Percentiles rank a stretch among this genome's conserved stretches.
Evolutionary conservation across 805 yeast genomes (phyloP).

Genomic region (Wickerhamiella parazyma): DNA sequence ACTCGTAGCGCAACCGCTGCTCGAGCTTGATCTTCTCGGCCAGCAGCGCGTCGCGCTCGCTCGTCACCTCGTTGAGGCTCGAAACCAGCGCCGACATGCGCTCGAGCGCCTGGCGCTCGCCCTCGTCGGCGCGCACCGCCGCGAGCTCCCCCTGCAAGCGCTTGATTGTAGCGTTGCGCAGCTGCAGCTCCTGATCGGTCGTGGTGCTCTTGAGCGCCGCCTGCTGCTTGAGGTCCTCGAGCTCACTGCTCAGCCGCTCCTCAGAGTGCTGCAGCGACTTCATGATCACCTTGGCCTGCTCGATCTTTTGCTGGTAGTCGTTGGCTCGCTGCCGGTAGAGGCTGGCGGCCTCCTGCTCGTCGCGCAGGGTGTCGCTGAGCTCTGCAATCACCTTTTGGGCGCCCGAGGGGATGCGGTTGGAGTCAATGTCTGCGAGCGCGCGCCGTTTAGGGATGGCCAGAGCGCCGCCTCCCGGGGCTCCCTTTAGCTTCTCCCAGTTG

Average conservation of each 20-base stretch:
- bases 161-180: slow-evolving; percentile 7
- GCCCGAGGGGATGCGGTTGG: background rate
- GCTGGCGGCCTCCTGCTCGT: slow-evolving; percentile 39
- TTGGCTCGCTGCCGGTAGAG: slow-evolving; percentile 62
- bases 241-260: slow-evolving; percentile 37
- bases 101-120: slow-evolving; percentile 6
- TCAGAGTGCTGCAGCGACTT: slow-evolving; percentile 51
- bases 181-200: slow-evolving; percentile 5
- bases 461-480: background rate
- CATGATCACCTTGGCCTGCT: slow-evolving; percentile 64
- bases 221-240: slow-evolving; percentile 9
- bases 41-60: slow-evolving; percentile 49
- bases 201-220: slow-evolving; percentile 8
- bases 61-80: slow-evolving; percentile 44
- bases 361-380: slow-evolving; percentile 43
- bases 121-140: background rate
- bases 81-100: slow-evolving; percentile 47
- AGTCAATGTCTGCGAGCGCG: slow-evolving; percentile 9
- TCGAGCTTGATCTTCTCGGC: slow-evolving; percentile 38
- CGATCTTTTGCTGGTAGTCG: slow-evolving; percentile 57
- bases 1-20: slow-evolving; percentile 30
- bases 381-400: slow-evolving; percentile 21
- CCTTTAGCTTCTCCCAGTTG: slow-evolving; percentile 1
- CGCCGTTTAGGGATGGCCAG: slow-evolving; percentile 2
- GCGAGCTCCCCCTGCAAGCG: slow-evolving; percentile 7